Evolutionary conservation across 495 filamentous ascomycete genomes (phyloP).

Genomic region (Bacidia gigantensis): DNA sequence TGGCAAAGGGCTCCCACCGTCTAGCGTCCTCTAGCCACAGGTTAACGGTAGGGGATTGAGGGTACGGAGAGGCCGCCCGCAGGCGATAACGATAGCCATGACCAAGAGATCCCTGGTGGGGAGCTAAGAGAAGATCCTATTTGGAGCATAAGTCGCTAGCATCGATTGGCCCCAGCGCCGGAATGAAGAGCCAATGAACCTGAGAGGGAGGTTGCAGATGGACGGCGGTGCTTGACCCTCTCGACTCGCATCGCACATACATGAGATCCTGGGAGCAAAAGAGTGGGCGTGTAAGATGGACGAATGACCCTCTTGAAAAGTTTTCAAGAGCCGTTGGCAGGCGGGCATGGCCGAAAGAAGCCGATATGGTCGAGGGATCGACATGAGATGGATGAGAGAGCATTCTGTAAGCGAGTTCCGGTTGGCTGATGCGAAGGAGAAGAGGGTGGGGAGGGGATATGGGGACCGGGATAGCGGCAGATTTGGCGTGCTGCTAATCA

Average conservation of each 20-base stretch:
- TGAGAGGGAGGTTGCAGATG: neutral
- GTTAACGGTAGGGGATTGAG: neutral
- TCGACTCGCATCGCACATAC: neutral
- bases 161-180: neutral
- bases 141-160: neutral
- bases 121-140: neutral
- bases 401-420: neutral
- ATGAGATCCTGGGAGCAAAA: neutral
- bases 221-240: neutral
- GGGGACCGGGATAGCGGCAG: neutral
- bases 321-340: neutral
- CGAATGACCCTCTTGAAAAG: neutral
- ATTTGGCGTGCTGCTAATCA: neutral
- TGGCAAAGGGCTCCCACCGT: neutral
- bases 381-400: neutral
- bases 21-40: neutral
- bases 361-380: neutral
- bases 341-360: constrained; percentile 1
- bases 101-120: neutral
- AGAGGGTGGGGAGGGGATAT: neutral
- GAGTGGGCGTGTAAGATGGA: neutral
- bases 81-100: constrained; percentile 11
- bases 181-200: neutral
- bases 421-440: neutral
- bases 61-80: constrained; percentile 5